phyloP scores from a whole-genome alignment of 495 filamentous ascomycete species.

The Neurospora tetrasperma region DNA sequence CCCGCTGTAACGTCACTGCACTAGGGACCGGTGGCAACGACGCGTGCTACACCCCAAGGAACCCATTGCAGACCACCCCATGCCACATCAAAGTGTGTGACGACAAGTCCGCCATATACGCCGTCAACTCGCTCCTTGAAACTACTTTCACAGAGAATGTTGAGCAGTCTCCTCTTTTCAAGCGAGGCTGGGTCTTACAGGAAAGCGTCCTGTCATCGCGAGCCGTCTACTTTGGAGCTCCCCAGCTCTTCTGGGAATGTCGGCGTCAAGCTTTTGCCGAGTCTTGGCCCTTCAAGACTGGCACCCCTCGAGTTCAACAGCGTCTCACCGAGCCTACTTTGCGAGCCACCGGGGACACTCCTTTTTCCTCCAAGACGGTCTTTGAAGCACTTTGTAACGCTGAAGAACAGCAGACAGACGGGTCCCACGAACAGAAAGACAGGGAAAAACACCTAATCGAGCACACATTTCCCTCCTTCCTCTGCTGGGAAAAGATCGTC shows the following conservation, averaged over 20 bases:
- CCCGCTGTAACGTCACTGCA: conserved; percentile 1
- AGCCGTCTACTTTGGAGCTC: conserved; percentile 6
- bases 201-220: conserved; percentile 7
- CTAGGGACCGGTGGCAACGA: background rate
- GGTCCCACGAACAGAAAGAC: background rate
- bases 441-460: background rate
- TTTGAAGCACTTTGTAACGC: background rate
- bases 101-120: background rate
- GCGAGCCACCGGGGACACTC: background rate
- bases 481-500: background rate
- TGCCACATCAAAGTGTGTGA: background rate
- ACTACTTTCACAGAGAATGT: background rate
- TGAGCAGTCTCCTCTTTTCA: conserved; percentile 4
- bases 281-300: background rate
- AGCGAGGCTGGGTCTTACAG: conserved; percentile 11
- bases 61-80: background rate
- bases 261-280: background rate
- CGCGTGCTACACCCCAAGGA: background rate
- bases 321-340: background rate
- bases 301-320: background rate
- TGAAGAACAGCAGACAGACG: background rate
- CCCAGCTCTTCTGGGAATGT: conserved; percentile 11
- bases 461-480: background rate
- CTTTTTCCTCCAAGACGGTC: background rate
- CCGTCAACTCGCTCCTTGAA: background rate